Evolutionary conservation across 179 eudicot genomes (phyloP).

Genomic region (Silene vulgaris): DNA sequence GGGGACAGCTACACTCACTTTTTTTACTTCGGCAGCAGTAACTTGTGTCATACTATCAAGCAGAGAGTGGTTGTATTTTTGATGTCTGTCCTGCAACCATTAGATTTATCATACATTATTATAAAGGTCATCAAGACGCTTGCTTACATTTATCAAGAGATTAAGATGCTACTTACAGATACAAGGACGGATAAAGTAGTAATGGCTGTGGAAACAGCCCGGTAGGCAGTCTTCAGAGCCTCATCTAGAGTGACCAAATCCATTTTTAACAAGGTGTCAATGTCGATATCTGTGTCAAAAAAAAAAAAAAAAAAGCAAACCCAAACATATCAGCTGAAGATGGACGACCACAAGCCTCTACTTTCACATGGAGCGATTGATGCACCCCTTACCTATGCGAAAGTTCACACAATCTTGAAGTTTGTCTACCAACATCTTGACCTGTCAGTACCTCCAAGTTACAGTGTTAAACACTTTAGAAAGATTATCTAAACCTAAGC

Average conservation of each 20-base stretch:
- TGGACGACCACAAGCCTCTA: background rate
- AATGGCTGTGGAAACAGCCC: slow-evolving; percentile 67
- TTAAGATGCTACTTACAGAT: slow-evolving; percentile 52
- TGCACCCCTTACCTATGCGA: slow-evolving; percentile 56
- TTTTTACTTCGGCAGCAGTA: slow-evolving; percentile 38
- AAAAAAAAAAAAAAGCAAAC: slow-evolving; percentile 21
- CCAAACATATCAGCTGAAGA: background rate
- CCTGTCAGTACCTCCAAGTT: slow-evolving; percentile 40
- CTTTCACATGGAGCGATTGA: background rate
- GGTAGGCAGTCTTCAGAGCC: slow-evolving; percentile 69
- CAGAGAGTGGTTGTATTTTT: slow-evolving; percentile 44
- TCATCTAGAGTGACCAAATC: slow-evolving; percentile 90
- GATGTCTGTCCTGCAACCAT: slow-evolving; percentile 52
- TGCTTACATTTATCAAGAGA: slow-evolving; percentile 12
- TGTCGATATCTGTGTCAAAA: slow-evolving; percentile 56
- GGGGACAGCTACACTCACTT: slow-evolving; percentile 39
- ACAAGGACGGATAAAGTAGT: slow-evolving; percentile 61
- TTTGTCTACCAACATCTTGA: slow-evolving; percentile 47
- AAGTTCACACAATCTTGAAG: slow-evolving; percentile 59
- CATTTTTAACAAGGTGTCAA: slow-evolving; percentile 69
- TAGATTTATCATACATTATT: background rate
- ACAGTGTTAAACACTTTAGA: background rate
- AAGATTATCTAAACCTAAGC: background rate
- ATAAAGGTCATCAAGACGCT: slow-evolving; percentile 15
- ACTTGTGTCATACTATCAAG: slow-evolving; percentile 43